Evolutionary conservation across 495 filamentous ascomycete genomes (phyloP).

Genomic region (Penicillium herquei): DNA sequence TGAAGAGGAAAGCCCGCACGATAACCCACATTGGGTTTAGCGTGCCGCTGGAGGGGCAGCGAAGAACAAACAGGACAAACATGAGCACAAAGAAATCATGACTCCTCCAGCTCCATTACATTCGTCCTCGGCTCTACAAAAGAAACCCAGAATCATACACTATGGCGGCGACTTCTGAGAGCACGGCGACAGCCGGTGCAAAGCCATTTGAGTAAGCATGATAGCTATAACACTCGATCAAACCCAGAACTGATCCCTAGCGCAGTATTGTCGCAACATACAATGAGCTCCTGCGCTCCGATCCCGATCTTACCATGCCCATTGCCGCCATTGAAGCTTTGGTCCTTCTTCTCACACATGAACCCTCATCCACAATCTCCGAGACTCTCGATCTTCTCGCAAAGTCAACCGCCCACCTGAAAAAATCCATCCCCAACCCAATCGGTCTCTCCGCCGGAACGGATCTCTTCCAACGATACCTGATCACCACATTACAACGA

Average conservation of each 20-base stretch:
- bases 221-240: neutral
- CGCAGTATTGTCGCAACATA: slow-evolving; percentile 59
- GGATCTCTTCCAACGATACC: slow-evolving; percentile 91
- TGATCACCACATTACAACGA: slow-evolving; percentile 67
- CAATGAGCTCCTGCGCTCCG: slow-evolving; percentile 56
- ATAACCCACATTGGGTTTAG: slow-evolving; percentile 37
- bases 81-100: slow-evolving; percentile 29
- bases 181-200: slow-evolving; percentile 23
- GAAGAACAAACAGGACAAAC: slow-evolving; percentile 45
- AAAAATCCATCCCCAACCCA: slow-evolving; percentile 74
- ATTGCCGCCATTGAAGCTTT: slow-evolving; percentile 94
- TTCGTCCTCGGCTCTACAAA: slow-evolving; percentile 3
- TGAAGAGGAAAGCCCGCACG: slow-evolving; percentile 28
- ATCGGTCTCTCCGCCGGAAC: slow-evolving; percentile 89
- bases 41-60: slow-evolving; percentile 31
- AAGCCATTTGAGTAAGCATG: slow-evolving; percentile 46
- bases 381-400: slow-evolving; percentile 86
- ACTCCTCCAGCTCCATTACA: slow-evolving; percentile 24
- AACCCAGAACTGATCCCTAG: slow-evolving; percentile 15
- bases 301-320: slow-evolving; percentile 89
- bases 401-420: slow-evolving; percentile 69
- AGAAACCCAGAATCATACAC: slow-evolving; percentile 5
- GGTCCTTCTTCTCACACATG: slow-evolving; percentile 75
- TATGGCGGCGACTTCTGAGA: slow-evolving; percentile 35
- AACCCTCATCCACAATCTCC: slow-evolving; percentile 78